Percentiles rank a stretch among this genome's conserved stretches.
phyloP scores from a whole-genome alignment of 805 yeast species.

The Barnettozyma pratensis region DNA sequence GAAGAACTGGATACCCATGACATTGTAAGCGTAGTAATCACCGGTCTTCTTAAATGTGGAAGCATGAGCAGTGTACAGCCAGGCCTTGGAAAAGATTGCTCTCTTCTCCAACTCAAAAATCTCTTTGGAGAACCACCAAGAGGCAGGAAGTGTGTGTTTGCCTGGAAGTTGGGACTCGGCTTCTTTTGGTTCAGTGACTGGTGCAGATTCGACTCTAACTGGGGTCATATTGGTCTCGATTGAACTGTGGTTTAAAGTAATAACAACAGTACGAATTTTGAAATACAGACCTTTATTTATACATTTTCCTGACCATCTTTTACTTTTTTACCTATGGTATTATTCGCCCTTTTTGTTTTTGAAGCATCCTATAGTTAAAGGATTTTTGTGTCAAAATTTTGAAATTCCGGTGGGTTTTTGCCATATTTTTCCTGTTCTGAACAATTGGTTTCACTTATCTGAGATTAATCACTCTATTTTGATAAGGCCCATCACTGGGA shows the following conservation, averaged over 20 bases:
- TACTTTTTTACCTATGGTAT: too few species aligned
- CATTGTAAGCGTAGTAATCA: conserved; percentile 46
- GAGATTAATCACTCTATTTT: too few species aligned
- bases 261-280: too few species aligned
- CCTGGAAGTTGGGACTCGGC: conserved; percentile 28
- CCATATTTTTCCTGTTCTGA: not conserved
- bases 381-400: not conserved
- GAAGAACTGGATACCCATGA: conserved; percentile 51
- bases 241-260: too few species aligned
- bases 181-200: conserved; percentile 23
- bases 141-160: conserved; percentile 55
- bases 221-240: conserved; percentile 14
- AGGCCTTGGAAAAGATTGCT: conserved; percentile 49
- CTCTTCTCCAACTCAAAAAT: conserved; percentile 55
- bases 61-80: conserved; percentile 50
- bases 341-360: too few species aligned
- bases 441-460: too few species aligned
- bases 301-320: too few species aligned
- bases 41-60: conserved; percentile 54
- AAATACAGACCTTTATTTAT: too few species aligned
- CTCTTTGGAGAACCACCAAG: conserved; percentile 61
- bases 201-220: conserved; percentile 22
- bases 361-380: not conserved
- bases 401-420: not conserved
- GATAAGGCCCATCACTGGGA: too few species aligned